Evolutionary conservation across 192 early-diverging fungal genomes (phyloP).

Genomic region (Coemansia sp.): DNA sequence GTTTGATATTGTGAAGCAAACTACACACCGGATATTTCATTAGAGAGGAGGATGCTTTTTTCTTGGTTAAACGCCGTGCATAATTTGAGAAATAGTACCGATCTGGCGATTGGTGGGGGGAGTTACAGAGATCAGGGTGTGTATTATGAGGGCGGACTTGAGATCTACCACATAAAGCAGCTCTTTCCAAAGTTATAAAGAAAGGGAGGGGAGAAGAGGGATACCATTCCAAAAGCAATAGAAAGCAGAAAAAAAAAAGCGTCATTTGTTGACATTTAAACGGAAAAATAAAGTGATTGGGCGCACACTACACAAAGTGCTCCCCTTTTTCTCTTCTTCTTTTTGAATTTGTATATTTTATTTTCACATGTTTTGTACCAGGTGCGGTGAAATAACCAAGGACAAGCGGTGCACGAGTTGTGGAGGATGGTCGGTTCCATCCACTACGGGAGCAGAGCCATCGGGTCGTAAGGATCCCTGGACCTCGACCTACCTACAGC

Average conservation of each 20-base stretch:
- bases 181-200: too few species aligned
- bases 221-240: too few species aligned
- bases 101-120: too few species aligned
- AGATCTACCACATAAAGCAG: too few species aligned
- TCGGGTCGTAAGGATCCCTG: constrained; percentile 45
- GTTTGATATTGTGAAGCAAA: too few species aligned
- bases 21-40: too few species aligned
- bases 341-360: constrained; percentile 2
- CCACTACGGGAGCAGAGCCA: constrained; percentile 26
- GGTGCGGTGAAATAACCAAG: constrained; percentile 41
- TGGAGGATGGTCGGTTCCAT: constrained; percentile 32
- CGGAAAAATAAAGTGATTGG: not conserved
- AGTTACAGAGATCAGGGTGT: too few species aligned
- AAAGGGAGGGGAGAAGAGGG: too few species aligned
- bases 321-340: constrained; percentile 4
- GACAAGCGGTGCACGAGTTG: constrained; percentile 24
- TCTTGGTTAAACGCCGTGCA: too few species aligned
- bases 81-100: too few species aligned
- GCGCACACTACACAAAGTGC: constrained; percentile 5
- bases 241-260: not conserved
- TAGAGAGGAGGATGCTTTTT: not conserved
- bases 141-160: too few species aligned
- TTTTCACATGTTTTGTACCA: constrained; percentile 30
- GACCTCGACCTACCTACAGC: constrained; percentile 45
- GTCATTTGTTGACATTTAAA: not conserved